A percentile compares a stretch with the other conserved stretches of the same genome.
Conservation (phyloP, 1,284 basidiomycete genomes). For the Filobasidium uniguttulatum region DNA sequence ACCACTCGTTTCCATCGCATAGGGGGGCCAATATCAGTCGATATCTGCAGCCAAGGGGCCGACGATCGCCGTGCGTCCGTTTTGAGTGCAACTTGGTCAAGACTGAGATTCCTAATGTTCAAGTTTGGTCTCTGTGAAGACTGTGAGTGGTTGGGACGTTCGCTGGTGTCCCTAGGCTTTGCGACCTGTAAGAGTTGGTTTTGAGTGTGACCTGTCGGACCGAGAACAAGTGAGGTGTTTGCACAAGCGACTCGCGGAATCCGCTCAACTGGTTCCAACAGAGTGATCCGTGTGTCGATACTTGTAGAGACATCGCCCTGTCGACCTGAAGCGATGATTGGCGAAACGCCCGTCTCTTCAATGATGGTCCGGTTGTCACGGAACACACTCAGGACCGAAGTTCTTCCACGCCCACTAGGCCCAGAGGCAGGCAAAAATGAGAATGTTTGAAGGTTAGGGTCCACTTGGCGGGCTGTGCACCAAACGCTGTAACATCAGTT, state of each 20-base stretch:
- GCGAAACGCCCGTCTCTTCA: constrained; percentile 21
- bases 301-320: neutral
- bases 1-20: too few relatives aligned
- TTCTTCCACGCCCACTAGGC: constrained; percentile 5
- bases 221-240: neutral
- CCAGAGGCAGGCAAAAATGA: constrained; percentile 23
- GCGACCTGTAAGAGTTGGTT: too few relatives aligned
- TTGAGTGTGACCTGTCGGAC: too few relatives aligned
- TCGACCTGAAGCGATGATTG: constrained; percentile 7
- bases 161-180: too few relatives aligned
- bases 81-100: too few relatives aligned
- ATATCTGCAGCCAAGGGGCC: too few relatives aligned
- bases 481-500: neutral
- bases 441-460: constrained; percentile 27
- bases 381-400: constrained; percentile 27
- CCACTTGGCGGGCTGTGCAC: constrained; percentile 12
- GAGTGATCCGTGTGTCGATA: neutral
- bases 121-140: too few relatives aligned
- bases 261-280: neutral
- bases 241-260: neutral
- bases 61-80: too few relatives aligned
- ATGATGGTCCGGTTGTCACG: constrained; percentile 30
- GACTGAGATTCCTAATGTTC: too few relatives aligned
- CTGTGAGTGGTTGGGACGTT: too few relatives aligned
- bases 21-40: too few relatives aligned